Evolutionary conservation across 1,139 yeast genomes (phyloP).

Genomic region (Hansenula lynferdii): DNA sequence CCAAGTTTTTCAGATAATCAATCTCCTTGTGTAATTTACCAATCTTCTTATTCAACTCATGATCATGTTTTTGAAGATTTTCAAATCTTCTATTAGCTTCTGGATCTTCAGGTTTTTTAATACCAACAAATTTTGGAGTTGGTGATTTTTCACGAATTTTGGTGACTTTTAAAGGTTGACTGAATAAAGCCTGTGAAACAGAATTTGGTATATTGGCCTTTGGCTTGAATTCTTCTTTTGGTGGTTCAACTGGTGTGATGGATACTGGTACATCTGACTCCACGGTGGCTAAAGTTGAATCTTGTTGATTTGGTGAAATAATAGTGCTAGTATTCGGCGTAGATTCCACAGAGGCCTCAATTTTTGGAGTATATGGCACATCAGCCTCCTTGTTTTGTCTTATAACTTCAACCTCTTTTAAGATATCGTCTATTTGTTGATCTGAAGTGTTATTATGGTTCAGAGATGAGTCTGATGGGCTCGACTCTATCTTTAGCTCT

Average conservation of each 20-base stretch:
- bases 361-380: slow-evolving; percentile 12
- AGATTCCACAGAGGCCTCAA: slow-evolving; percentile 1
- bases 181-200: slow-evolving; percentile 22
- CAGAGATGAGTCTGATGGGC: not conserved
- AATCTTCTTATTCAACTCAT: slow-evolving; percentile 24
- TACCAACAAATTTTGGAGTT: slow-evolving; percentile 21
- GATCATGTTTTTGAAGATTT: slow-evolving; percentile 15
- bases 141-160: slow-evolving; percentile 19
- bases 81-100: slow-evolving; percentile 14
- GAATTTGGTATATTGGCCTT: slow-evolving; percentile 18
- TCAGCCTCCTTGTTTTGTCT: slow-evolving; percentile 8
- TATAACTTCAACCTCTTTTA: slow-evolving; percentile 21
- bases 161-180: slow-evolving; percentile 19
- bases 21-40: slow-evolving; percentile 31
- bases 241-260: not conserved
- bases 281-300: not conserved
- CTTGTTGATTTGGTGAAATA: no score
- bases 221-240: no score
- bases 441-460: slow-evolving; percentile 12
- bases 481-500: not conserved
- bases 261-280: no score
- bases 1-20: slow-evolving; percentile 27
- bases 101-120: slow-evolving; percentile 14
- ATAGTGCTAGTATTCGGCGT: slow-evolving; percentile 4
- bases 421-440: slow-evolving; percentile 20